phyloP scores from a whole-genome alignment of 306 rosid genomes.

The Castanea sativa region DNA sequence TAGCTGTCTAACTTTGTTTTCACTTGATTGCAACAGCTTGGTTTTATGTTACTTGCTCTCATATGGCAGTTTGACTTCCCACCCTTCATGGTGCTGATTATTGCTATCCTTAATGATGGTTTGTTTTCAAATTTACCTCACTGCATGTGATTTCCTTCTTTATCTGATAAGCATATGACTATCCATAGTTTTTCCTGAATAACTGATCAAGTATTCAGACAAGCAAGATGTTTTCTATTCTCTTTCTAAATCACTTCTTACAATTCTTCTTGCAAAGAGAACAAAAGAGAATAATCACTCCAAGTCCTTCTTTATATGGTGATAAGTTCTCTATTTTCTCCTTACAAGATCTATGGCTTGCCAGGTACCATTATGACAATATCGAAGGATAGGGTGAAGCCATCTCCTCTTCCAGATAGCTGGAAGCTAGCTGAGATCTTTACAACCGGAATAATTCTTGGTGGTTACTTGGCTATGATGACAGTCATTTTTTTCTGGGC shows the following conservation, averaged over 20 bases:
- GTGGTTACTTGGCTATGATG: conserved; percentile 86
- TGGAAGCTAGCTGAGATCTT: conserved; percentile 88
- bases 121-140: conserved; percentile 1
- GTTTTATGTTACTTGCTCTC: conserved; percentile 87
- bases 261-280: not conserved
- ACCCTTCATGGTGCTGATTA: conserved; percentile 87
- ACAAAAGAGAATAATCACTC: not conserved
- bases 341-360: not conserved
- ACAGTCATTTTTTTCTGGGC: conserved; percentile 93
- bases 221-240: not conserved
- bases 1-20: not conserved
- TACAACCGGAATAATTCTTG: conserved; percentile 72
- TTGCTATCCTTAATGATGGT: conserved; percentile 92
- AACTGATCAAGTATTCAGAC: not conserved
- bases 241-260: no score
- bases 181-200: not conserved
- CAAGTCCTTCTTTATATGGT: not conserved
- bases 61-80: conserved; percentile 91
- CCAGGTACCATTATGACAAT: conserved; percentile 88
- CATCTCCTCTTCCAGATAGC: conserved; percentile 86
- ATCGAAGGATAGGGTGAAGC: conserved; percentile 86
- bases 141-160: not conserved
- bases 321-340: not conserved
- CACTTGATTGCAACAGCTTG: conserved; percentile 54
- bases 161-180: not conserved